phyloP scores from a whole-genome alignment of 768 basidiomycete genomes.

The Sarcodon aspratus region DNA sequence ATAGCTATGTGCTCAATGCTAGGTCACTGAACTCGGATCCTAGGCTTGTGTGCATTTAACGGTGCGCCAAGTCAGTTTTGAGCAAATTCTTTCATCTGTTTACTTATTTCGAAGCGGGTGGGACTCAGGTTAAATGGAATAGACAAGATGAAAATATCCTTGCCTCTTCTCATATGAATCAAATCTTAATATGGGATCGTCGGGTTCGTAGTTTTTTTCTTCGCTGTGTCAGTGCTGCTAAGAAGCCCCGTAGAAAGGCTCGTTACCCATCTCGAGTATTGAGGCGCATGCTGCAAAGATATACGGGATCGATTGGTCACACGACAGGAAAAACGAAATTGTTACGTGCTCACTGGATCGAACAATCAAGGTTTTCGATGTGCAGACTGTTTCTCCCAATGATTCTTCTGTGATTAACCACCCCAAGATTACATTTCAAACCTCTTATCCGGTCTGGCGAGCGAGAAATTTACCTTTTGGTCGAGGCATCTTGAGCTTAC shows the following conservation, averaged over 20 bases:
- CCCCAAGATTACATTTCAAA: slow-evolving; percentile 34
- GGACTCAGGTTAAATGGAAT: slow-evolving; percentile 98
- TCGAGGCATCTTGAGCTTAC: slow-evolving; percentile 73
- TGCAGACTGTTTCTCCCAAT: slow-evolving; percentile 16
- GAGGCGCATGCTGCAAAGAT: slow-evolving; percentile 85
- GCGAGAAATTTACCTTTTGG: slow-evolving; percentile 91
- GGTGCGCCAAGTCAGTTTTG: slow-evolving; percentile 19
- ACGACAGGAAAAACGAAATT: slow-evolving; percentile 59
- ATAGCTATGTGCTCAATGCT: too few species aligned
- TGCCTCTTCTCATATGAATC: slow-evolving; percentile 81
- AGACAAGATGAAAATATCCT: slow-evolving; percentile 75
- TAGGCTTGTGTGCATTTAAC: slow-evolving; percentile 50
- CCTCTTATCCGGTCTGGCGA: slow-evolving; percentile 88
- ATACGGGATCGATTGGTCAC: slow-evolving; percentile 97
- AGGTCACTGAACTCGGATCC: background rate
- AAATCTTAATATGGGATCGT: slow-evolving; percentile 91
- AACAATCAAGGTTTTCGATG: slow-evolving; percentile 83
- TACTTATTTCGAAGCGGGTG: slow-evolving; percentile 34
- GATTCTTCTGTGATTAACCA: background rate
- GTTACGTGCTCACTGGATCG: slow-evolving; percentile 94
- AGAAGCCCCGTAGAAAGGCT: slow-evolving; percentile 58
- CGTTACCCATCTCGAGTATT: slow-evolving; percentile 64
- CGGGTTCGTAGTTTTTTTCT: slow-evolving; percentile 40
- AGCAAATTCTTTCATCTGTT: background rate
- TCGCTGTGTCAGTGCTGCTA: background rate